Conservation (phyloP, 192 early-diverging fungal species). For the Backusella psychrophila region DNA sequence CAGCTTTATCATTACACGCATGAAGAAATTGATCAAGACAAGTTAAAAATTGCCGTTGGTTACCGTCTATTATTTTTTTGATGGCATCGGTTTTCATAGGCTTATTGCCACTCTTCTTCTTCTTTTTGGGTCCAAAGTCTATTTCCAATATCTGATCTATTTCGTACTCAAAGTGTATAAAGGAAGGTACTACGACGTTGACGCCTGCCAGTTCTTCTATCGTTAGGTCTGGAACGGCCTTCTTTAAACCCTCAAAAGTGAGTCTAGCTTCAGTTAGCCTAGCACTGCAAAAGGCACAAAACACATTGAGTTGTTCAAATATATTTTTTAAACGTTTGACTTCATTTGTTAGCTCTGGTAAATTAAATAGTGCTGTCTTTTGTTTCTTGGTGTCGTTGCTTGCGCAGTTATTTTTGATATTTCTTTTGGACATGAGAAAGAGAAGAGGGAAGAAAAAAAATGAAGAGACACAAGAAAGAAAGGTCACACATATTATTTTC, state of each 20-base stretch:
- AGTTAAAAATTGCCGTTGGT: neutral
- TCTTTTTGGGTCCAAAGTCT: neutral
- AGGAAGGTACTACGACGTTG: constrained; percentile 21
- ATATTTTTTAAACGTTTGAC: neutral
- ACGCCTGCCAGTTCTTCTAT: constrained; percentile 27
- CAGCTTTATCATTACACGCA: neutral
- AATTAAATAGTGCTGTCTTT: neutral
- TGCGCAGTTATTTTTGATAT: neutral
- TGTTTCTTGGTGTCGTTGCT: neutral
- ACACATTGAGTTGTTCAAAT: constrained; percentile 15
- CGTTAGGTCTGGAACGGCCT: constrained; percentile 12
- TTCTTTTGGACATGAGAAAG: constrained; percentile 14
- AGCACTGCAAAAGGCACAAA: constrained; percentile 28
- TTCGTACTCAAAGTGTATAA: neutral
- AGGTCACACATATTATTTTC: neutral
- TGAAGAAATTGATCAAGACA: neutral
- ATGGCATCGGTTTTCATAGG: neutral
- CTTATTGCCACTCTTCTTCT: neutral
- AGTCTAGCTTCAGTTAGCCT: constrained; percentile 5
- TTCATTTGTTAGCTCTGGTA: neutral
- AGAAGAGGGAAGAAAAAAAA: neutral
- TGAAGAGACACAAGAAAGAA: neutral
- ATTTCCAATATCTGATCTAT: neutral
- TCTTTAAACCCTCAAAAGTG: constrained; percentile 16
- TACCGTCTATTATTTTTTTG: neutral